Conservation (phyloP, 2,329 filamentous ascomycete genomes). For the Arthrobotrys iridis region DNA sequence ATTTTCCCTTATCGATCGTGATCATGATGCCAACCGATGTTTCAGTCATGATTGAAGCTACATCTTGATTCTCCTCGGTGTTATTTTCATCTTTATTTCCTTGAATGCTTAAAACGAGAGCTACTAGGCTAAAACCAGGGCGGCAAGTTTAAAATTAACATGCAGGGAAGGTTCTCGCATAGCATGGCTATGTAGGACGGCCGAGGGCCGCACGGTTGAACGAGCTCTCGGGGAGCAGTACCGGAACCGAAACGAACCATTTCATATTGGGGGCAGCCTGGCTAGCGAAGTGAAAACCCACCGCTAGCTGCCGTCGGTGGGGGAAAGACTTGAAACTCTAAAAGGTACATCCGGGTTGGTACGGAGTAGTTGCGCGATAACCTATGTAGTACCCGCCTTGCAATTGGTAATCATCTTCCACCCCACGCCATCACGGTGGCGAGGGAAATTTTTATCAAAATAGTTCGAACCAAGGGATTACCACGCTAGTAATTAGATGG, state of each 20-base stretch:
- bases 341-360: neutral
- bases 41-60: too few species aligned
- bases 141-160: neutral
- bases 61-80: too few species aligned
- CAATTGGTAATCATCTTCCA: too few species aligned
- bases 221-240: neutral
- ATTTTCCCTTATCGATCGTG: too few species aligned
- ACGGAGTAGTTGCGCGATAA: conserved; percentile 1
- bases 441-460: neutral
- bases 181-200: neutral
- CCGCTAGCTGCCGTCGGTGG: neutral
- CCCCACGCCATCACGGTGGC: neutral
- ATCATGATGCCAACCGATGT: too few species aligned
- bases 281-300: neutral
- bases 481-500: too few species aligned
- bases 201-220: neutral
- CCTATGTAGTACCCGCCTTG: neutral
- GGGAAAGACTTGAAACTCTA: neutral
- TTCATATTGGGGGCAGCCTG: neutral
- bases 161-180: neutral
- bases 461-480: neutral
- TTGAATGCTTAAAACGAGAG: neutral
- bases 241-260: neutral
- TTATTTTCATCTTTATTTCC: too few species aligned
- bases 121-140: too few species aligned